Conservation (phyloP, 2,329 filamentous ascomycete species). For the Madurella fahalii region DNA sequence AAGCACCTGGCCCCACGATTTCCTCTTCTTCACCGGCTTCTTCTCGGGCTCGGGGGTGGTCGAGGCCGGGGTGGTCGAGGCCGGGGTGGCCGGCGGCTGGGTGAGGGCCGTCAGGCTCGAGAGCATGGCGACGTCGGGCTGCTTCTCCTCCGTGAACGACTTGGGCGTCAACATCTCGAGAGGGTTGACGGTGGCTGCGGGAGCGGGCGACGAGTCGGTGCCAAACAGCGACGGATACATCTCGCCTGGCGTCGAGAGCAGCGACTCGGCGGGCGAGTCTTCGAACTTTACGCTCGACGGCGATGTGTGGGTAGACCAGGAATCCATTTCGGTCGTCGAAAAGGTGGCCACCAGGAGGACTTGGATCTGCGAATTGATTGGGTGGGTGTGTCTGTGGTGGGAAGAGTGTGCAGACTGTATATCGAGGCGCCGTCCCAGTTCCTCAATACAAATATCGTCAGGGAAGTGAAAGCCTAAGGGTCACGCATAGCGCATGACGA, state of each 20-base stretch:
- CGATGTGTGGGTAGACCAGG: conserved; percentile 36
- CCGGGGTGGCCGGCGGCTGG: conserved; percentile 15
- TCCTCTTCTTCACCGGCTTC: conserved; percentile 86
- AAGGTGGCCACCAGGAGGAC: conserved; percentile 21
- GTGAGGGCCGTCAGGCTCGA: conserved; percentile 21
- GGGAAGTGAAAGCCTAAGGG: conserved; percentile 15
- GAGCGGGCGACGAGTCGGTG: conserved; percentile 29
- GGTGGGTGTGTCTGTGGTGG: conserved; percentile 3
- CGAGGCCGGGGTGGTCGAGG: conserved; percentile 19
- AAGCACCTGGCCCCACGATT: conserved; percentile 97
- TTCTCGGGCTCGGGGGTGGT: conserved; percentile 47
- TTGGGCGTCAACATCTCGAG: conserved; percentile 49
- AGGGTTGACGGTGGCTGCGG: conserved; percentile 39
- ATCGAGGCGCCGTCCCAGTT: conserved; percentile 37
- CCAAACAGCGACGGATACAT: conserved; percentile 48
- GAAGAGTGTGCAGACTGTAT: conserved; percentile 17
- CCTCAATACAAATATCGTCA: conserved; percentile 35
- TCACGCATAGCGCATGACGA: conserved; percentile 28
- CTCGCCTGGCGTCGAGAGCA: conserved; percentile 48
- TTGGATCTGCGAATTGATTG: conserved; percentile 24
- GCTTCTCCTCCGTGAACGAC: conserved; percentile 34
- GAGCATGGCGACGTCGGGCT: conserved; percentile 28
- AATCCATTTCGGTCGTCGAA: conserved; percentile 35
- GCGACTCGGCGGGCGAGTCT: conserved; percentile 51
- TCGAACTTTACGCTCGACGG: conserved; percentile 50